Base-by-base conservation (phyloP, 139 green algal genomes). In the Eudorina sp. region DNA sequence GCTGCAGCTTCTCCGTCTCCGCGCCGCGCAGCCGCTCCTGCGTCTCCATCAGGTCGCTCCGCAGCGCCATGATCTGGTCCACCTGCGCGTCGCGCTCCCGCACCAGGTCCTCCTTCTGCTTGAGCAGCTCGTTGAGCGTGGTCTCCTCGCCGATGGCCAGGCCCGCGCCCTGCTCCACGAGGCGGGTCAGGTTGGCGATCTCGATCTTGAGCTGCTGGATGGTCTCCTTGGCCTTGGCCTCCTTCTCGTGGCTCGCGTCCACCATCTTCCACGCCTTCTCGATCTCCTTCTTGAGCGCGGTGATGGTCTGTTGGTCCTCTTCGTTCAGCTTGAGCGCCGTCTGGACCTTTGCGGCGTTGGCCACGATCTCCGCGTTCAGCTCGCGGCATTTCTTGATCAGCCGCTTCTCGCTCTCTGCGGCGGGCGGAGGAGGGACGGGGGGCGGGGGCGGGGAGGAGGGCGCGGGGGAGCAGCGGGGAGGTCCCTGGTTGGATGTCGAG, bases 261-360 rank as follows among this genome's bases (percentile, higher is more conserved):
- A 98, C 95, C 92, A 97, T 94, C 84, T 95, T 95, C 96, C 96
- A 98, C 21, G 96, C 95, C 91, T 98, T 98, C 84, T 99, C 96
- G 53, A 99, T 96, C 89, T 99, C 97, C 90, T 96, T 96, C 68
- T 98, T 98, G 27, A 99, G 94, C 6, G 94, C 93, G 0, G 88
- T 77, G 80, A 98, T 98, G 48, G 96, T 97, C 36, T 76, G 91
- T 88, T 97, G 95, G 90, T 99, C 97, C 90, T 99, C 97, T 88
- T 98, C 96, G 48, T 93, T 96, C 25, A 98, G 95, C 92, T 97
- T 98, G 41, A 98, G 92, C 7, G 96, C 96, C 46, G 95, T 96
- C 86, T 97, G 94, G 34, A 98, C 96, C 91, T 98, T 98, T 62
- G 96, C 96, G 23, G 96, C 95, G 84, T 97, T 98, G 7, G 88